phyloP scores from a whole-genome alignment of 257 asterid species.

The Osmanthus fragrans region DNA sequence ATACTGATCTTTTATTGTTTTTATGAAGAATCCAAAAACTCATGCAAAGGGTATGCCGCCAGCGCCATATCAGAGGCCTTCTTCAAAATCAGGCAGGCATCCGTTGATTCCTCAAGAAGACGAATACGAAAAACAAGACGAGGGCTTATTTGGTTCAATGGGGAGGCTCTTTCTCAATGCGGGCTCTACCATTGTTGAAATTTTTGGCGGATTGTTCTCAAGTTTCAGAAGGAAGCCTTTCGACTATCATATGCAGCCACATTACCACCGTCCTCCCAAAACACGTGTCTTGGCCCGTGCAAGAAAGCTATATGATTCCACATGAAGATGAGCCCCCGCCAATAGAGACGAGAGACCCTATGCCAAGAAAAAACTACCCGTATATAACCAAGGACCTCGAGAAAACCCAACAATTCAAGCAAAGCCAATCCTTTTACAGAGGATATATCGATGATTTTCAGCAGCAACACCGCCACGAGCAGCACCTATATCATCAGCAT shows the following conservation, averaged over 20 bases:
- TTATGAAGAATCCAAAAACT: constrained; percentile 50
- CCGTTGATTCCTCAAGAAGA: constrained; percentile 74
- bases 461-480: constrained; percentile 35
- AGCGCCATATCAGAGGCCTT: constrained; percentile 60
- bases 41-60: constrained; percentile 48
- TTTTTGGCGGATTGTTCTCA: constrained; percentile 67
- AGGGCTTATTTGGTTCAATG: constrained; percentile 57
- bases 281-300: constrained; percentile 59
- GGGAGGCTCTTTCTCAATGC: constrained; percentile 60
- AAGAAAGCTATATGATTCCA: constrained; percentile 70
- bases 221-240: constrained; percentile 50
- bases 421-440: constrained; percentile 39
- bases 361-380: constrained; percentile 57
- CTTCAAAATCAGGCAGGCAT: constrained; percentile 54
- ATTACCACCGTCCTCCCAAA: constrained; percentile 35
- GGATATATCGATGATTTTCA: constrained; percentile 54
- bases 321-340: constrained; percentile 73
- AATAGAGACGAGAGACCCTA: constrained; percentile 53
- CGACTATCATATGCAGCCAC: constrained; percentile 40
- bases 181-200: constrained; percentile 57
- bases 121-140: constrained; percentile 66
- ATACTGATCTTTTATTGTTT: background rate
- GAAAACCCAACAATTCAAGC: constrained; percentile 48
- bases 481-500: constrained; percentile 50
- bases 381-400: constrained; percentile 42